These are phyloP conservation scores for Incumbomyces lentus DNA, from an alignment of 2,329 filamentous ascomycete species.

Conservation along the genomic window DNA sequence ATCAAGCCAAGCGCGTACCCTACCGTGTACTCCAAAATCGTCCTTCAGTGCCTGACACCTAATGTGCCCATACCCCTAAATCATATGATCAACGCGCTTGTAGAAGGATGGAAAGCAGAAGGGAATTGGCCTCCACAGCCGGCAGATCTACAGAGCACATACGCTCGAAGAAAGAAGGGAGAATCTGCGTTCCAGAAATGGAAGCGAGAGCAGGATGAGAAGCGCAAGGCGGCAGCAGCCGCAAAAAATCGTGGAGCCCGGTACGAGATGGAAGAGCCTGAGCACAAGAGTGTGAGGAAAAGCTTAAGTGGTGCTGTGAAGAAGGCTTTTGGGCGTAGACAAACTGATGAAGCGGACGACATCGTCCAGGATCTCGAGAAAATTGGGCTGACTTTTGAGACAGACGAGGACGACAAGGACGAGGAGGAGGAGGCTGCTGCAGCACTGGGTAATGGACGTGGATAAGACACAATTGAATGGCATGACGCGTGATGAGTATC, in stretches of 20 bases:
- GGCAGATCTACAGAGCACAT: background rate
- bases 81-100: conserved; percentile 70
- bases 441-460: background rate
- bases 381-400: conserved; percentile 4
- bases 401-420: background rate
- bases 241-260: background rate
- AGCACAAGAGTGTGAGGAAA: conserved; percentile 1
- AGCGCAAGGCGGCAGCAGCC: background rate
- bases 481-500: too few species aligned
- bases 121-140: conserved; percentile 73
- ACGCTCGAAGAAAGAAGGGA: conserved; percentile 1
- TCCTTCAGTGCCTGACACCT: conserved; percentile 68
- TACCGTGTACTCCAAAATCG: conserved; percentile 81
- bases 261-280: background rate
- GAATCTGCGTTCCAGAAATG: conserved; percentile 5
- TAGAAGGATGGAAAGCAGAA: conserved; percentile 84
- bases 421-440: background rate
- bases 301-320: conserved; percentile 4
- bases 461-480: background rate
- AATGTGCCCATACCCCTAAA: conserved; percentile 78
- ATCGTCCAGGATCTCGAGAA: background rate
- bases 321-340: conserved; percentile 1
- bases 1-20: conserved; percentile 66
- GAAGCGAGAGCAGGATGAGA: conserved; percentile 8
- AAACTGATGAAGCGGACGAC: background rate